These are phyloP conservation scores for Ceratonia siliqua DNA, from an alignment of 306 rosid genomes.

Conservation along the genomic window DNA sequence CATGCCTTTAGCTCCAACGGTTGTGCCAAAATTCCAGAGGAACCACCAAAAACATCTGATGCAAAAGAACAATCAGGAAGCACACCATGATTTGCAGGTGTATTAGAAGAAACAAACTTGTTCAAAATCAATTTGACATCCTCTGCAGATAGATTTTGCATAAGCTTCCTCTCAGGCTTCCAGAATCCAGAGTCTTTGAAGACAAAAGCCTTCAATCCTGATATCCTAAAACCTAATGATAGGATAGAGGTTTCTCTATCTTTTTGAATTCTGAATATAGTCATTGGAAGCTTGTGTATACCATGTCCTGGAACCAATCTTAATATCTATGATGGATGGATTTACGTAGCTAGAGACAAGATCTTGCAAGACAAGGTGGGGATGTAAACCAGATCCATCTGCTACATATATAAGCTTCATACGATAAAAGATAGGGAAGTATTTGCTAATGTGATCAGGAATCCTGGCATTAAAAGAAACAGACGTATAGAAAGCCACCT, in stretches of 20 bases:
- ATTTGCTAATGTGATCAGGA: conserved; percentile 44
- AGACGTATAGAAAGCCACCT: conserved; percentile 51
- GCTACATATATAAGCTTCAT: conserved; percentile 56
- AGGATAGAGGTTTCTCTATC: conserved; percentile 53
- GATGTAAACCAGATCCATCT: conserved; percentile 69
- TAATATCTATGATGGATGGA: conserved; percentile 67
- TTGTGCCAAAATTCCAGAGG: conserved; percentile 55
- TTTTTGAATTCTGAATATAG: conserved; percentile 53
- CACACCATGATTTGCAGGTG: conserved; percentile 17
- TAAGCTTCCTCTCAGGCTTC: conserved; percentile 50
- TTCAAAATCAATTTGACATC: conserved; percentile 42
- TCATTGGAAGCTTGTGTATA: conserved; percentile 57
- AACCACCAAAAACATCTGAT: conserved; percentile 53
- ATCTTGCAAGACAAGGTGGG: conserved; percentile 68
- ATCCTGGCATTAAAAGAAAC: conserved; percentile 37
- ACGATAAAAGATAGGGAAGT: conserved; percentile 68
- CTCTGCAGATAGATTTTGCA: conserved; percentile 36
- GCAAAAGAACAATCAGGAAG: conserved; percentile 57
- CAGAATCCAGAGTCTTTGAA: conserved; percentile 46
- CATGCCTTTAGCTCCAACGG: conserved; percentile 68
- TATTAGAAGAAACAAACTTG: conserved; percentile 66
- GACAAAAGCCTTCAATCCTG: conserved; percentile 60
- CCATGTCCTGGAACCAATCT: conserved; percentile 91
- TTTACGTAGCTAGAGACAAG: conserved; percentile 23
- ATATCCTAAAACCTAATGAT: conserved; percentile 68